Evolutionary conservation across 768 basidiomycete species (phyloP), one percentile per base, ranked within the genome.

Genomic region (Gloeopeniophorella convolvens): DNA sequence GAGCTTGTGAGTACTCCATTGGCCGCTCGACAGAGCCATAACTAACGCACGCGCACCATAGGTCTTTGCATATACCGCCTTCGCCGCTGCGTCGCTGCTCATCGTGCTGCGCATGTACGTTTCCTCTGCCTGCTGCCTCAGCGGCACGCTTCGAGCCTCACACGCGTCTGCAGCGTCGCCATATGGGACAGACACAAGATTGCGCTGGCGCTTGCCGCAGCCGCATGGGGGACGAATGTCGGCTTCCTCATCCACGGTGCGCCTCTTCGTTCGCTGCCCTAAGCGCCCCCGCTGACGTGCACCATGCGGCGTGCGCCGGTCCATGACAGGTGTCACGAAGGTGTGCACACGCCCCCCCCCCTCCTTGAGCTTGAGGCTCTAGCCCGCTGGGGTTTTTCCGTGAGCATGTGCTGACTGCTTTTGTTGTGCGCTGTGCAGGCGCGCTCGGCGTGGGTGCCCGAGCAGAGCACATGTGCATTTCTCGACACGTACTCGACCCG

Each of bases 41-140:
- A n/a, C n/a, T n/a, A n/a, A n/a, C n/a, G n/a, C n/a, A n/a, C n/a
- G n/a, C n/a, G n/a, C 20, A 20, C 16, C 13, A 3, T 41, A 50
- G 53, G 34, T 18, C 1, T n/a, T 34, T 12, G 42, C 27, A 6
- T 41, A 41, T 11, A 8, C 40, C 8, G 24, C 37, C 15, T 31
- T 35, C 6, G 27, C 18, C 7, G 7, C 30, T 1, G 47, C 51
- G 7, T 43, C 48, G 1, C 10, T 53, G 6, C 46, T 53, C 30
- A 27, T 53, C 15, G 13, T 43, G 10, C 23, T 53, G 20, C 51
- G 51, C 41, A 37, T 33, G 51, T 53, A 31, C 16, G 51, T 43
- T 42, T 23, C 13, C 21, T 1, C 15, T 31, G n/a, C 6, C 1
- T 18, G 0, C 24, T 26, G 28, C 12, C 26, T 4, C 33, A 1